Evolutionary conservation across 345 rosid genomes (phyloP).

Genomic region (Citrus medica): DNA sequence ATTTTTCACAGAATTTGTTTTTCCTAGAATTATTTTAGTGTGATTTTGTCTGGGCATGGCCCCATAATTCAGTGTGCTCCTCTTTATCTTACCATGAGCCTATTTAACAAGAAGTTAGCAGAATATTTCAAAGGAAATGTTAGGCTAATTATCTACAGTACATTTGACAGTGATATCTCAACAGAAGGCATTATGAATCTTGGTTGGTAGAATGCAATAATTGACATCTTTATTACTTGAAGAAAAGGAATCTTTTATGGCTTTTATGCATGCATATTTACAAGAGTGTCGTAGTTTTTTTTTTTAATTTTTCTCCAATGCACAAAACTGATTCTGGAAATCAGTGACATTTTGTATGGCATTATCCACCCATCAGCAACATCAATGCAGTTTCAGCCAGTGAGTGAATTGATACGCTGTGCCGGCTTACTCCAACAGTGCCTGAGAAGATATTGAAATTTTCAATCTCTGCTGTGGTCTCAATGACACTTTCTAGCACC

Average conservation of each 20-base stretch:
- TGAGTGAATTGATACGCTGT: constrained; percentile 56
- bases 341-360: neutral
- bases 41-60: too few species aligned
- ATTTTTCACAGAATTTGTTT: too few species aligned
- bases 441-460: constrained; percentile 80
- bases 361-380: constrained; percentile 29
- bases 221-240: constrained; percentile 8
- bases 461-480: constrained; percentile 77
- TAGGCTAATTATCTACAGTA: neutral
- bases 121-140: neutral
- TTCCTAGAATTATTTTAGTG: too few species aligned
- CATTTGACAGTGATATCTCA: neutral
- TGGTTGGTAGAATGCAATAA: neutral
- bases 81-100: neutral
- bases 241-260: constrained; percentile 11
- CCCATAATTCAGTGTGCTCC: neutral
- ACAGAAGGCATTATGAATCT: neutral
- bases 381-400: constrained; percentile 53
- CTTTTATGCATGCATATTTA: neutral
- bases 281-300: neutral
- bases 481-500: constrained; percentile 54
- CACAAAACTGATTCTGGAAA: too few species aligned
- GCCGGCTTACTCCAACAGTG: constrained; percentile 63
- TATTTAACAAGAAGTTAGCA: neutral
- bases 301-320: too few species aligned